These are phyloP conservation scores for Elongisporangium anandrum DNA, from an alignment of 352 stramenopile species.

Conservation along the genomic window DNA sequence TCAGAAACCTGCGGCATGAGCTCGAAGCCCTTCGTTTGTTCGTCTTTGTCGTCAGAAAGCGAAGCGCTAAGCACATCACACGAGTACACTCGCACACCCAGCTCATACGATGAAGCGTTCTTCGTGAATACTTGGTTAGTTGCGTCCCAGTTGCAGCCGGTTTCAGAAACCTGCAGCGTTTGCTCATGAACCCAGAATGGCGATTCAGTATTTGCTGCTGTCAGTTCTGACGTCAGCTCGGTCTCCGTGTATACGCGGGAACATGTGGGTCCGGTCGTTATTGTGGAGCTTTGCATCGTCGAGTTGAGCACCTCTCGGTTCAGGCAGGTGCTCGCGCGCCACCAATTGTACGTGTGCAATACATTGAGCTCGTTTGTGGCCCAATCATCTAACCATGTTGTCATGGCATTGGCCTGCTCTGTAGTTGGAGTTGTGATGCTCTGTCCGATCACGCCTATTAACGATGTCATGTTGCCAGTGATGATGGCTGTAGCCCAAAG, in stretches of 20 bases:
- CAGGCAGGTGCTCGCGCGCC: conserved; percentile 39
- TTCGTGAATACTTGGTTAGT: conserved; percentile 19
- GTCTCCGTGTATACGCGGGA: conserved; percentile 20
- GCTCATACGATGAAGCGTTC: conserved; percentile 22
- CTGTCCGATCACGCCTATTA: conserved; percentile 10
- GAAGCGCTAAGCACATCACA: conserved; percentile 42
- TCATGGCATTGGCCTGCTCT: conserved; percentile 15
- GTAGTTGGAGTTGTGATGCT: conserved; percentile 17
- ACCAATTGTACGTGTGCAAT: conserved; percentile 47
- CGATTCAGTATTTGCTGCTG: conserved; percentile 17
- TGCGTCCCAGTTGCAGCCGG: conserved; percentile 20
- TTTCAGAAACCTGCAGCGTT: conserved; percentile 24
- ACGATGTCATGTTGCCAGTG: conserved; percentile 16
- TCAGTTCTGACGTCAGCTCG: conserved; percentile 11
- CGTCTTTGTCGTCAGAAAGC: conserved; percentile 38
- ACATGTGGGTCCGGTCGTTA: conserved; percentile 15
- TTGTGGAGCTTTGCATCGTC: conserved; percentile 6
- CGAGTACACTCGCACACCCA: conserved; percentile 28
- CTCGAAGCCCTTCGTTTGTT: conserved; percentile 43
- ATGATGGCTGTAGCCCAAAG: conserved; percentile 37
- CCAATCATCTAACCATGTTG: conserved; percentile 33
- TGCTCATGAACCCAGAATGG: conserved; percentile 39
- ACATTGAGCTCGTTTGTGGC: conserved; percentile 30
- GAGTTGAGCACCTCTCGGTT: conserved; percentile 21
- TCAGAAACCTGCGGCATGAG: conserved; percentile 18